phyloP scores from a whole-genome alignment of 495 filamentous ascomycete species.

The Podospora bellae-mahoneyi region DNA sequence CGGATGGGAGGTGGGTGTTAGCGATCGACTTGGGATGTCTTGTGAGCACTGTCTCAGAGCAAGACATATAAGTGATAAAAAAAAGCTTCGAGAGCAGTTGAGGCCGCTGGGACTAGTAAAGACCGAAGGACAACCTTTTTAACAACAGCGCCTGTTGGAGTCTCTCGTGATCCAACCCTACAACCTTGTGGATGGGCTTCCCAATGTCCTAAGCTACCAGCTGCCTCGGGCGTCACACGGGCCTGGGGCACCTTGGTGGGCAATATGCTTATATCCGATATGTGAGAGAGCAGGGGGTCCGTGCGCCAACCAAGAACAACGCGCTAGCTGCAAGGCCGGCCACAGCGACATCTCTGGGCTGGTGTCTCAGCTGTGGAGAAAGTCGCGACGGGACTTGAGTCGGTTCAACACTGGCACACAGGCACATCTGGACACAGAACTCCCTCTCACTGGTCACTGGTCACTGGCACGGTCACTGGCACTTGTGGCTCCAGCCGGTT shows the following conservation, averaged over 20 bases:
- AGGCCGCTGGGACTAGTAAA: not conserved
- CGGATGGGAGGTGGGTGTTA: not conserved
- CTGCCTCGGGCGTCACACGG: not conserved
- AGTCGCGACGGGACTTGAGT: constrained; percentile 4
- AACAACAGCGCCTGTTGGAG: not conserved
- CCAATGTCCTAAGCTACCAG: not conserved
- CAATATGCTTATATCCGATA: not conserved
- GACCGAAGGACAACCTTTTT: not conserved
- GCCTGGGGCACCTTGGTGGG: not conserved
- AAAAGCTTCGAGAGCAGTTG: not conserved
- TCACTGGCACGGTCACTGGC: not conserved
- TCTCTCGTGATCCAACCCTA: not conserved
- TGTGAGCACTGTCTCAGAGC: not conserved
- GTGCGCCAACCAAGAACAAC: not conserved
- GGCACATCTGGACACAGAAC: not conserved
- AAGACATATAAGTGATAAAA: not conserved
- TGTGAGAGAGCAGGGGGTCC: not conserved
- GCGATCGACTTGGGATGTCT: not conserved
- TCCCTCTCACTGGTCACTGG: not conserved
- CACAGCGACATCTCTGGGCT: not conserved
- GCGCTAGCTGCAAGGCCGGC: not conserved
- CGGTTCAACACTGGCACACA: constrained; percentile 1
- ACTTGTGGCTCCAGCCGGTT: constrained; percentile 12
- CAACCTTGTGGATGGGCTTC: not conserved
- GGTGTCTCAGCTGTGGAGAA: constrained; percentile 6